Evolutionary conservation across 177 flowering plant genomes (phyloP).

Genomic region (Vitis hybrid): DNA sequence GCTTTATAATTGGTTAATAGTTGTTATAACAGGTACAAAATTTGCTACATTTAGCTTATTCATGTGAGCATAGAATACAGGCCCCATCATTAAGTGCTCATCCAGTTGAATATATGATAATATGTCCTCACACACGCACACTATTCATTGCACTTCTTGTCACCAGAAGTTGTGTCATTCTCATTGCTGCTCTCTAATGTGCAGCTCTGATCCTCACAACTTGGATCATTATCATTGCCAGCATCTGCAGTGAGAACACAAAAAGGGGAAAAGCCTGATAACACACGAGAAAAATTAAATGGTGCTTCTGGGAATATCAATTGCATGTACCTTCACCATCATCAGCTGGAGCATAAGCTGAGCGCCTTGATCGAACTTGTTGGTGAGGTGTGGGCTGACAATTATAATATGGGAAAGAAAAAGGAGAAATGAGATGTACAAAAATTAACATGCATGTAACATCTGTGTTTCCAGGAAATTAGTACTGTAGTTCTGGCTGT

Average conservation of each 20-base stretch:
- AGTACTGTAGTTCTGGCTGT: no score
- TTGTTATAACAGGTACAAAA: no score
- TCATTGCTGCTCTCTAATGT: constrained; percentile 14
- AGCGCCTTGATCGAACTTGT: constrained; percentile 61
- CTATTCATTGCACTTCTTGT: constrained; percentile 24
- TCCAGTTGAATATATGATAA: no score
- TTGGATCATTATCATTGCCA: not conserved
- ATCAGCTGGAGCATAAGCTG: constrained; percentile 54
- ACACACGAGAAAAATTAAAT: not conserved
- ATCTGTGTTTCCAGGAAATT: no score
- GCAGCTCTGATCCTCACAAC: constrained; percentile 4
- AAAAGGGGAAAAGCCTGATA: not conserved
- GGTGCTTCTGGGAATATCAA: no score
- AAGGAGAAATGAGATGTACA: not conserved
- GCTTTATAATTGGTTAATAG: no score
- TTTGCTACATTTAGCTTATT: constrained; percentile 8
- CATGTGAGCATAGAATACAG: constrained; percentile 4
- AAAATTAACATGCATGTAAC: not conserved
- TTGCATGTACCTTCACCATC: constrained; percentile 33
- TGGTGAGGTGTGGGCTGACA: constrained; percentile 70
- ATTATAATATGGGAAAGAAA: not conserved
- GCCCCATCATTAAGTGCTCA: not conserved
- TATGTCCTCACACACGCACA: not conserved
- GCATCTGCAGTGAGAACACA: constrained; percentile 6
- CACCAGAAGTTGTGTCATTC: constrained; percentile 14